phyloP scores from a whole-genome alignment of 2,329 filamentous ascomycete genomes.

The Monosporascus sp. region DNA sequence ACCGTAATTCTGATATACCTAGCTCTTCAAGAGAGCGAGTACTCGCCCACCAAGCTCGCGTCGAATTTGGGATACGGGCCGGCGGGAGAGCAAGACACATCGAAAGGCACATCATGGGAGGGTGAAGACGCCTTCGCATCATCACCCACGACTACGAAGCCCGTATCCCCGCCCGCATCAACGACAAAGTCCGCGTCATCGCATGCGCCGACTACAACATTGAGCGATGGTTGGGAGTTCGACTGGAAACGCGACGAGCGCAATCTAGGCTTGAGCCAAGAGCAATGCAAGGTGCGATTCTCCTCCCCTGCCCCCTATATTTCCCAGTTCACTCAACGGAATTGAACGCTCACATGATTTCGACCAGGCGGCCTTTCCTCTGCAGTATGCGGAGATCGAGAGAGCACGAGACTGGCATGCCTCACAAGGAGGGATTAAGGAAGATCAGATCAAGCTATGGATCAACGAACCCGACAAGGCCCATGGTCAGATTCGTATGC shows the following conservation, averaged over 20 bases:
- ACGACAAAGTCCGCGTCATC: neutral
- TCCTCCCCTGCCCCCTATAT: neutral
- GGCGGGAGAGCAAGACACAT: neutral
- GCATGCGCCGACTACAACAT: neutral
- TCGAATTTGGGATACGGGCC: neutral
- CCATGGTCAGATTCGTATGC: slow-evolving; percentile 26
- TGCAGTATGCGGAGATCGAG: slow-evolving; percentile 20
- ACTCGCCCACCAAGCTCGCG: neutral
- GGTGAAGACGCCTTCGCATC: too few species aligned
- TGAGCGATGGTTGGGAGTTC: slow-evolving; percentile 1
- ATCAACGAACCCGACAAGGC: slow-evolving; percentile 14
- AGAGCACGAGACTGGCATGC: slow-evolving; percentile 9
- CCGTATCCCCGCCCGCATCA: neutral
- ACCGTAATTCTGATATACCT: neutral
- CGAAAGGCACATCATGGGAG: too few species aligned
- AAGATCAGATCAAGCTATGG: slow-evolving; percentile 14
- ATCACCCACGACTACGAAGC: too few species aligned
- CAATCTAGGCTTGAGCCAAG: slow-evolving; percentile 16
- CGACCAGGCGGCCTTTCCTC: slow-evolving; percentile 15
- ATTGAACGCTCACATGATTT: neutral
- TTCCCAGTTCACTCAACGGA: neutral
- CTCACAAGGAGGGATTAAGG: slow-evolving; percentile 3
- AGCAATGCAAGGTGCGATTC: slow-evolving; percentile 13
- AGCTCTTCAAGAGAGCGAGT: neutral
- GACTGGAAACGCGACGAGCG: slow-evolving; percentile 12